Evolutionary conservation across 495 filamentous ascomycete genomes (phyloP).

Genomic region (Daldinia grandis): DNA sequence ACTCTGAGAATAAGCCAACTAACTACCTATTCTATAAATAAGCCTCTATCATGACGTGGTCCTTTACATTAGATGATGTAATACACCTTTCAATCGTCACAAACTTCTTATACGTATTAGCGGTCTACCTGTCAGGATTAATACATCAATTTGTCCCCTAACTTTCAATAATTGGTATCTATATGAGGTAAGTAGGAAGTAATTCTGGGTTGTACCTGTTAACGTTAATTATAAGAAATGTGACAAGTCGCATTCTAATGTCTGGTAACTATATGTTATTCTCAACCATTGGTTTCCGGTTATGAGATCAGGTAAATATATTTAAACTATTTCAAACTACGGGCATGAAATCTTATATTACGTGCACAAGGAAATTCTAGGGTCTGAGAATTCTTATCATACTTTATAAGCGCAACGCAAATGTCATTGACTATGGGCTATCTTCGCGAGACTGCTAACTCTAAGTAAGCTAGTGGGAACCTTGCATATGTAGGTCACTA

Average conservation of each 20-base stretch:
- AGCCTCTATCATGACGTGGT: conserved; percentile 33
- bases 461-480: background rate
- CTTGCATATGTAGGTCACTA: background rate
- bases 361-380: background rate
- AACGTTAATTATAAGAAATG: background rate
- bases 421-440: background rate
- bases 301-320: no score
- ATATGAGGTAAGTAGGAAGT: background rate
- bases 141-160: background rate
- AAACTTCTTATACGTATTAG: background rate
- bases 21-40: background rate
- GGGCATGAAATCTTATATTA: background rate
- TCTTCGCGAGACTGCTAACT: background rate
- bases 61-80: conserved; percentile 32
- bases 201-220: background rate
- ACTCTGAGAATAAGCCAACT: background rate
- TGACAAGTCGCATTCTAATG: no score
- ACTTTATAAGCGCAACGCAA: background rate
- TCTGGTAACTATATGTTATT: background rate
- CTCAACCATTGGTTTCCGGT: no score
- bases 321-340: no score
- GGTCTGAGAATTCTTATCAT: background rate
- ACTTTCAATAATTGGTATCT: background rate
- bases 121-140: background rate
- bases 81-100: conserved; percentile 12